These are phyloP conservation scores for Cadophora malorum DNA, from an alignment of 2,329 filamentous ascomycete species.

Conservation along the genomic window DNA sequence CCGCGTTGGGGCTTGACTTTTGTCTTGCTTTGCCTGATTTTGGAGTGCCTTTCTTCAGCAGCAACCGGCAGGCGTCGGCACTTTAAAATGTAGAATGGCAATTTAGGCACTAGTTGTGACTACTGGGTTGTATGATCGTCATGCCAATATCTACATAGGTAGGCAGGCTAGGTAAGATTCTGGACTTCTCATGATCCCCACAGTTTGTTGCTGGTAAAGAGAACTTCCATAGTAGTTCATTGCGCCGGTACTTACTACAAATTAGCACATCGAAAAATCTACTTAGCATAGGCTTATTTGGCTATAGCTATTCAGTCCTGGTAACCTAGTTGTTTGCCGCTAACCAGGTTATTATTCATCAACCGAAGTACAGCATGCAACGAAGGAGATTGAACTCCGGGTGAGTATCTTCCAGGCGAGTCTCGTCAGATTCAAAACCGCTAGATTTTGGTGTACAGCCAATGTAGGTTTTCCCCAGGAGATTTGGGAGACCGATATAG, in stretches of 20 bases:
- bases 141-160: too few species aligned
- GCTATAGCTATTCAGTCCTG: background rate
- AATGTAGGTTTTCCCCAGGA: background rate
- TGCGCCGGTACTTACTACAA: too few species aligned
- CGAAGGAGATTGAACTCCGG: background rate
- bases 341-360: background rate
- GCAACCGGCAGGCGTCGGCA: background rate
- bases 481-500: background rate
- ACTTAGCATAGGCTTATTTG: too few species aligned
- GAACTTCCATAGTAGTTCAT: too few species aligned
- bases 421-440: background rate
- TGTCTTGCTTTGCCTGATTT: slow-evolving; percentile 7
- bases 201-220: too few species aligned
- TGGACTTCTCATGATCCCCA: too few species aligned
- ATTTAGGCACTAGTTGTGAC: too few species aligned
- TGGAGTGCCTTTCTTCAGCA: background rate
- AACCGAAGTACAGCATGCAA: slow-evolving; percentile 4
- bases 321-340: background rate
- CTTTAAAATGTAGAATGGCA: background rate
- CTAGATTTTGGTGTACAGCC: background rate
- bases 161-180: too few species aligned
- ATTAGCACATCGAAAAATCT: too few species aligned
- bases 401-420: background rate
- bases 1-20: background rate
- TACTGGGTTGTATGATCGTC: too few species aligned